Evolutionary conservation across 257 asterid species (phyloP).

Genomic region (Galeopsis tetrahit): DNA sequence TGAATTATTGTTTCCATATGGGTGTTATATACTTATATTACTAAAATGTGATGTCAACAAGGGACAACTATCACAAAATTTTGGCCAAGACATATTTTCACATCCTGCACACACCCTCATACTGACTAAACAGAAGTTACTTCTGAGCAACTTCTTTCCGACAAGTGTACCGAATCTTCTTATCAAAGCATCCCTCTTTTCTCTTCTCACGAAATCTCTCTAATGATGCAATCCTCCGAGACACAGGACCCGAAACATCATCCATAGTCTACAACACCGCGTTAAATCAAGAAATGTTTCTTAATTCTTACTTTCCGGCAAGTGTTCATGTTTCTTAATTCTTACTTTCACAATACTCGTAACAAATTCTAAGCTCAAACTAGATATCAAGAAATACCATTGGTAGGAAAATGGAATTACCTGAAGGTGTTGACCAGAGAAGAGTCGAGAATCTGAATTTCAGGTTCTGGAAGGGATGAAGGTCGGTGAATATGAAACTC

Average conservation of each 20-base stretch:
- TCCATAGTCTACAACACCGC: conserved; percentile 37
- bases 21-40: neutral
- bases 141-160: conserved; percentile 62
- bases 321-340: no score
- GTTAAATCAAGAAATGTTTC: conserved; percentile 4
- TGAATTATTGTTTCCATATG: neutral
- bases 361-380: no score
- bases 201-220: conserved; percentile 60
- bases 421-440: no score
- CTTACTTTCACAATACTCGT: no score
- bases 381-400: no score
- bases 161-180: conserved; percentile 51
- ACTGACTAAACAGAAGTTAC: conserved; percentile 31
- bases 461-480: no score
- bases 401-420: no score
- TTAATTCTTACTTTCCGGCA: no score
- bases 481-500: no score
- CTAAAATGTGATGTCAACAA: neutral
- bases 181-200: conserved; percentile 60
- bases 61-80: neutral
- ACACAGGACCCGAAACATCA: conserved; percentile 36
- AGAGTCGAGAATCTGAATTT: no score
- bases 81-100: neutral
- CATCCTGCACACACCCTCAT: neutral
- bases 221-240: conserved; percentile 50